Evolutionary conservation across 306 rosid species (phyloP), one percentile per base, ranked within the genome.

Genomic region (Glycine tomentella): DNA sequence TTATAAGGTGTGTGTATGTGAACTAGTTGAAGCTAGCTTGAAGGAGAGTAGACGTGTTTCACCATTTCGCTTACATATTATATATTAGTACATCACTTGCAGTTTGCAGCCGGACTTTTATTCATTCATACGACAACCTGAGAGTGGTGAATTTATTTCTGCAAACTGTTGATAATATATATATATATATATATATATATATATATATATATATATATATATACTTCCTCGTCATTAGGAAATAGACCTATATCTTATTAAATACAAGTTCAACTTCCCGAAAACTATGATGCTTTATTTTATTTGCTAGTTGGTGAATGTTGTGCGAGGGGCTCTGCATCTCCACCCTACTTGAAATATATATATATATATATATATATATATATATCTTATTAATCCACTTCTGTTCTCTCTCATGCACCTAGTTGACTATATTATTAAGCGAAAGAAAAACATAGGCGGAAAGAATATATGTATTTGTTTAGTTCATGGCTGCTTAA

Each of bases 251-350:
- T 34, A 66, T 11, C 9, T 52, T 78, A 53, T 69, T 44, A n/a
- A 40, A 56, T 25, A 53, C 4, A 55, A 31, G 46, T 48, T 69
- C 63, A 69, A 69, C 49, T 49, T 34, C 4, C 4, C 4, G 50
- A 49, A 15, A 3, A 38, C 42, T 3, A 33, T 25, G 9, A 3
- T 33, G 66, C 10, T 62, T 10, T 76, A 8, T 70, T 58, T 80
- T 71, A 70, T 45, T 70, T 58, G 14, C 3, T 15, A 62, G 55
- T 3, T 10, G 9, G 58, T 51, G 84, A 40, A 38, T 64, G 65
- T 80, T 72, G 74, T 80, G 74, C 40, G 0, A 80, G 84, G 84
- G 84, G 84, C 58, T 51, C 65, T 80, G 79, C 16, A 80, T 72
- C 67, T 56, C 57, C 73, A 72, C 67, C 48, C 36, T 50, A 38